Percentiles rank a stretch among this genome's conserved stretches.
These are phyloP conservation scores for Termitomyces bulborhizus DNA, from an alignment of 768 basidiomycete species.

Conservation along the genomic window DNA sequence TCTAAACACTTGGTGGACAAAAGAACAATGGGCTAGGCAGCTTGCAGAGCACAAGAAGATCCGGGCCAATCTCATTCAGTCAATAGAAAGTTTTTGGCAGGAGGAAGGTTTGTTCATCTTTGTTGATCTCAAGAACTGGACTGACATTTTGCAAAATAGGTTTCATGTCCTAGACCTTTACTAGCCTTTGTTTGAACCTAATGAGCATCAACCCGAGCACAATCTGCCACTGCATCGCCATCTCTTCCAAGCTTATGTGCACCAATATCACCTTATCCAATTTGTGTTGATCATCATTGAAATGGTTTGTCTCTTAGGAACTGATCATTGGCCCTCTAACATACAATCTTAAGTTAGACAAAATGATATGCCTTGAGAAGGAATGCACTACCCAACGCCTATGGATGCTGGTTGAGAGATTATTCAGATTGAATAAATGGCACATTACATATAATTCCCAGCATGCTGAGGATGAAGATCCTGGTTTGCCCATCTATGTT, in stretches of 20 bases:
- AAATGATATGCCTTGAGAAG: constrained; percentile 51
- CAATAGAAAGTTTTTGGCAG: constrained; percentile 40
- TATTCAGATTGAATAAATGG: constrained; percentile 40
- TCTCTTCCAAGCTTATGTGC: constrained; percentile 70
- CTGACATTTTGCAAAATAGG: constrained; percentile 15
- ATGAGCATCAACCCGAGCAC: constrained; percentile 18
- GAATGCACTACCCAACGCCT: constrained; percentile 32
- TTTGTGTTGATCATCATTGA: constrained; percentile 30
- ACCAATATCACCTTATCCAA: constrained; percentile 51
- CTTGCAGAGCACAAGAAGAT: constrained; percentile 32
- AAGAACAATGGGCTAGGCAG: constrained; percentile 23
- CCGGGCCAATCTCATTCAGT: constrained; percentile 26
- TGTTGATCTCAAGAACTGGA: not conserved
- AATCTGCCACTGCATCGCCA: constrained; percentile 58
- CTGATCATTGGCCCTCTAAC: not conserved
- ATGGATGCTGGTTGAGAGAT: constrained; percentile 50
- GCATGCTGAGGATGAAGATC: constrained; percentile 63
- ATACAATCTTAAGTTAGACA: constrained; percentile 45
- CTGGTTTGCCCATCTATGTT: constrained; percentile 33
- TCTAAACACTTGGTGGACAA: constrained; percentile 22
- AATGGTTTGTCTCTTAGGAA: constrained; percentile 27
- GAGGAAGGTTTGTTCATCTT: constrained; percentile 39
- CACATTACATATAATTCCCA: constrained; percentile 37
- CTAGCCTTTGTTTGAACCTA: constrained; percentile 38
- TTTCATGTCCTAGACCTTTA: constrained; percentile 59